phyloP scores from a whole-genome alignment of 805 yeast species.

The Candida palmyrensis region DNA sequence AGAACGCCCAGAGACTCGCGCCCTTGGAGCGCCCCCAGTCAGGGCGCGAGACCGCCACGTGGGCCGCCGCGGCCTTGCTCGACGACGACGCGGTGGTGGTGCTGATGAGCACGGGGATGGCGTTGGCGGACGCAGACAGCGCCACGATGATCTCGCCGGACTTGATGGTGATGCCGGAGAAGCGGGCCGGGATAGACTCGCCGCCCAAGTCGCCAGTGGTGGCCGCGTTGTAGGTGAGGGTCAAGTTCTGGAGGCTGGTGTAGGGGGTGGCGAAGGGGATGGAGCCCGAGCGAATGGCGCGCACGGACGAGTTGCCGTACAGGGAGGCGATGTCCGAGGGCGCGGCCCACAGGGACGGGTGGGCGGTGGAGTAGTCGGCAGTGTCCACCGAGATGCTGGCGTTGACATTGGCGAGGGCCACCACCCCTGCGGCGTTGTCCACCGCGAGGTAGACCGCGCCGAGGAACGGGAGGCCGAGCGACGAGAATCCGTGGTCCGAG shows the following conservation, averaged over 20 bases:
- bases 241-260: slow-evolving; percentile 1
- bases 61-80: neutral
- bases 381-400: slow-evolving; percentile 8
- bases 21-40: neutral
- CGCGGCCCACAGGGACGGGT: slow-evolving; percentile 1
- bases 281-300: slow-evolving; percentile 9
- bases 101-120: slow-evolving; percentile 6
- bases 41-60: neutral
- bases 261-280: slow-evolving; percentile 45
- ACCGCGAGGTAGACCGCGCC: slow-evolving; percentile 53
- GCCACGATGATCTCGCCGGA: slow-evolving; percentile 27
- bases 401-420: slow-evolving; percentile 55
- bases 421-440: slow-evolving; percentile 49
- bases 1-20: too few species aligned
- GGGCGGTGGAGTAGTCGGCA: slow-evolving; percentile 6
- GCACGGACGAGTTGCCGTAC: slow-evolving; percentile 1
- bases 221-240: slow-evolving; percentile 7
- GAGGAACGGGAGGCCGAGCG: slow-evolving; percentile 58
- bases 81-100: neutral
- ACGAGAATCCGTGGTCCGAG: slow-evolving; percentile 41
- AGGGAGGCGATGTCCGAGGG: slow-evolving; percentile 2
- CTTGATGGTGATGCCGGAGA: slow-evolving; percentile 19
- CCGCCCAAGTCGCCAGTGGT: slow-evolving; percentile 1
- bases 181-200: slow-evolving; percentile 19
- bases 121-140: slow-evolving; percentile 5